Conservation (phyloP, 768 basidiomycete species). For the Peribolospora kevripleyi region DNA sequence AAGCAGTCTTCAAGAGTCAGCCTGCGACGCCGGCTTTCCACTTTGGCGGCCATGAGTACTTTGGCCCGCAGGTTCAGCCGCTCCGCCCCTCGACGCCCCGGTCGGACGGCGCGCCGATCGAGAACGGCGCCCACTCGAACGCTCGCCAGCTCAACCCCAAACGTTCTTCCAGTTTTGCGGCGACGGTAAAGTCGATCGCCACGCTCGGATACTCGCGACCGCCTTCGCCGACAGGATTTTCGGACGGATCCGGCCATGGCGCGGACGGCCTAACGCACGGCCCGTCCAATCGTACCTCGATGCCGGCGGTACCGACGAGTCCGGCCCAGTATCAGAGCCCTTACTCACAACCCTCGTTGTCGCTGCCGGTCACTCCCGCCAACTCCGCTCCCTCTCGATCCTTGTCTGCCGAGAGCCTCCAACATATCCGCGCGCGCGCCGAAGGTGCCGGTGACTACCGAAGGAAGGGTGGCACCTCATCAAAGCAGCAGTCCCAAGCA, state of each 20-base stretch:
- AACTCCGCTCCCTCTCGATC: neutral
- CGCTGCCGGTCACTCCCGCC: neutral
- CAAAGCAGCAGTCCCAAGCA: too few species aligned
- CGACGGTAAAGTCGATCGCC: too few species aligned
- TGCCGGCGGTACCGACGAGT: too few species aligned
- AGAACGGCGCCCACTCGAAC: slow-evolving; percentile 4
- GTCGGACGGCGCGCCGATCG: slow-evolving; percentile 8
- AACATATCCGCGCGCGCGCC: slow-evolving; percentile 3
- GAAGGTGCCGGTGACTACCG: neutral
- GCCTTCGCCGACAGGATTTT: too few species aligned
- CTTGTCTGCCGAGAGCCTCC: slow-evolving; percentile 5
- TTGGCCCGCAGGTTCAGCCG: slow-evolving; percentile 40
- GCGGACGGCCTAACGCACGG: too few species aligned
- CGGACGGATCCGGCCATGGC: too few species aligned
- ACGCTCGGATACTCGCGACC: too few species aligned
- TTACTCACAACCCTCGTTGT: slow-evolving; percentile 6
- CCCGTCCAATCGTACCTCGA: too few species aligned
- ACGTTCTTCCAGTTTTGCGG: too few species aligned
- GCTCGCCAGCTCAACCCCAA: slow-evolving; percentile 4
- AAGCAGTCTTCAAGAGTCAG: neutral
- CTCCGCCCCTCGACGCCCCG: slow-evolving; percentile 32
- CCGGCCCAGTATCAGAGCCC: neutral
- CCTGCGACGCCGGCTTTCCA: slow-evolving; percentile 9
- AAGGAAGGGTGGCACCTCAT: too few species aligned
- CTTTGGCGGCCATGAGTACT: slow-evolving; percentile 32